Evolutionary conservation across 1,139 yeast species (phyloP).

Genomic region (Kluyveromyces marxianus): DNA sequence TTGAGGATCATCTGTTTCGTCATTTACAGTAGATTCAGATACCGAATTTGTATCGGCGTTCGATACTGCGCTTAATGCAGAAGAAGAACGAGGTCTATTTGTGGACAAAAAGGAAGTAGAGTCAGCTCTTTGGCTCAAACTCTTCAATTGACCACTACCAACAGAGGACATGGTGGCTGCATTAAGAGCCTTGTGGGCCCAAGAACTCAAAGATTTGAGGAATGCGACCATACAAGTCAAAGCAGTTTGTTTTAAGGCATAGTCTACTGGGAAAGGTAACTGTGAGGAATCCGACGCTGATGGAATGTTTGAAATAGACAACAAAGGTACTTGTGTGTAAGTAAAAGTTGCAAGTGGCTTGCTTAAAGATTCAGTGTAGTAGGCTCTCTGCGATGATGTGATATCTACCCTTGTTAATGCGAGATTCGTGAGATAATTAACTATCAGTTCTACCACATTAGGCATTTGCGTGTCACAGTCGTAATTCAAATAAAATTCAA

Average conservation of each 20-base stretch:
- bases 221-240: slow-evolving; percentile 77
- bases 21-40: slow-evolving; percentile 6
- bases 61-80: background rate
- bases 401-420: slow-evolving; percentile 69
- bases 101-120: slow-evolving; percentile 17
- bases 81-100: slow-evolving; percentile 4
- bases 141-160: background rate
- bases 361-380: slow-evolving; percentile 54
- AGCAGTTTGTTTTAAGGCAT: slow-evolving; percentile 76
- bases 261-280: slow-evolving; percentile 61
- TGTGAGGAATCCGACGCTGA: slow-evolving; percentile 59
- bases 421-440: slow-evolving; percentile 68
- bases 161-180: slow-evolving; percentile 15
- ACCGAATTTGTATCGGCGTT: slow-evolving; percentile 1
- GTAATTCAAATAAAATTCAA: slow-evolving; percentile 88
- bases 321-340: slow-evolving; percentile 61
- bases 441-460: slow-evolving; percentile 74
- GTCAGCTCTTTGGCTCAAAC: slow-evolving; percentile 2
- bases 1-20: slow-evolving; percentile 62
- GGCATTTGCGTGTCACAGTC: slow-evolving; percentile 87
- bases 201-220: slow-evolving; percentile 68
- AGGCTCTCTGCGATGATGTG: slow-evolving; percentile 58
- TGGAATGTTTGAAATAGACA: slow-evolving; percentile 59
- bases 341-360: slow-evolving; percentile 69
- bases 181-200: slow-evolving; percentile 76